These are phyloP conservation scores for Macrophomina tecta DNA, from an alignment of 2,329 filamentous ascomycete genomes.

Conservation along the genomic window DNA sequence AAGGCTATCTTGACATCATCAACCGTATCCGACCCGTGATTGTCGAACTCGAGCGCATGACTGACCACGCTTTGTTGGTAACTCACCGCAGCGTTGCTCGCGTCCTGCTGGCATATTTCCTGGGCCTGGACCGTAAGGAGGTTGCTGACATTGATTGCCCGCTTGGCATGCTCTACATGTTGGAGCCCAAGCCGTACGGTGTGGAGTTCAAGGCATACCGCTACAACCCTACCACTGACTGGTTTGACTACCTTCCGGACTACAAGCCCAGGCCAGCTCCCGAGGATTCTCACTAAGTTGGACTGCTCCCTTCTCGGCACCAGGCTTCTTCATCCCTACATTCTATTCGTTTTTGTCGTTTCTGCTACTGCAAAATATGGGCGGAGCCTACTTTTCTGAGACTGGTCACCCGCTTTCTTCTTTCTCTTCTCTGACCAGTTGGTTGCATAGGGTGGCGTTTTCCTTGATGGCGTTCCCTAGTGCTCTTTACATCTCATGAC, in stretches of 20 bases:
- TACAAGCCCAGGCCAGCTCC: conserved; percentile 66
- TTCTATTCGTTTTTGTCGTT: conserved; percentile 20
- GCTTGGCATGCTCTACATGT: conserved; percentile 88
- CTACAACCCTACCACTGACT: conserved; percentile 78
- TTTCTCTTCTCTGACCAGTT: background rate
- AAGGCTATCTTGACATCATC: conserved; percentile 96
- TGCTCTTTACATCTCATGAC: background rate
- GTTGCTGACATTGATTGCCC: conserved; percentile 95
- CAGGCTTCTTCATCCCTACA: background rate
- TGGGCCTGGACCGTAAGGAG: conserved; percentile 86
- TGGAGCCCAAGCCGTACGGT: conserved; percentile 97
- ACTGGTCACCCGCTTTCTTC: background rate
- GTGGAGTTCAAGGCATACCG: conserved; percentile 96
- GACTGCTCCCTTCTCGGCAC: background rate
- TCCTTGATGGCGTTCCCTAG: background rate
- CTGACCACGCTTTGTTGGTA: conserved; percentile 90
- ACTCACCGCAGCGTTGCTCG: conserved; percentile 91
- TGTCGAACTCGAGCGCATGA: conserved; percentile 95
- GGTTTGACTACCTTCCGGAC: conserved; percentile 85
- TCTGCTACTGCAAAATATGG: conserved; percentile 17
- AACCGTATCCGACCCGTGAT: conserved; percentile 95
- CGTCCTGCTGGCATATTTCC: conserved; percentile 95
- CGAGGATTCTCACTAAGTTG: background rate
- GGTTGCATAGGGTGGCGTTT: conserved; percentile 10
- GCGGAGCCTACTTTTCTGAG: background rate